Evolutionary conservation across 768 basidiomycete genomes (phyloP).

Genomic region (Candolleomyces efflorescens): DNA sequence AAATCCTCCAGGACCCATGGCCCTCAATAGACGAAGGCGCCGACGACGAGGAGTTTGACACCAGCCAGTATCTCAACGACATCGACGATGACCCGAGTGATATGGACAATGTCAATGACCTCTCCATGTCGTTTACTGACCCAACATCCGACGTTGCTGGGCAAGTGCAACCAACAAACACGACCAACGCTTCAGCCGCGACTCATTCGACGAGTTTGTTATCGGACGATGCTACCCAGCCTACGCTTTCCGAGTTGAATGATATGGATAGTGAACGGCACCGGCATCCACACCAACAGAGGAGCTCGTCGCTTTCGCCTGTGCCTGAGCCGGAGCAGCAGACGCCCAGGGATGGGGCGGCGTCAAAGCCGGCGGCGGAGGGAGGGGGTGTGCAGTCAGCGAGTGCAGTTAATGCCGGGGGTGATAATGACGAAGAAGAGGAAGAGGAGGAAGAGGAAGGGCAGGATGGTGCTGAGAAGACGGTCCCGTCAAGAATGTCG

Average conservation of each 20-base stretch:
- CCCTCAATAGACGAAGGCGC: slow-evolving; percentile 7
- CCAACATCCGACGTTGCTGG: background rate
- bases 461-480: slow-evolving; percentile 8
- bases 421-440: slow-evolving; percentile 32
- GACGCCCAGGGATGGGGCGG: slow-evolving; percentile 8
- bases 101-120: background rate
- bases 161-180: background rate
- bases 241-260: background rate
- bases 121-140: background rate
- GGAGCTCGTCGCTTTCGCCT: slow-evolving; percentile 56
- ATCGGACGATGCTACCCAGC: no score
- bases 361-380: slow-evolving; percentile 22
- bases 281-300: slow-evolving; percentile 34
- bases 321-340: slow-evolving; percentile 39
- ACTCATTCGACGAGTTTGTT: no score
- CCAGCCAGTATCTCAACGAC: slow-evolving; percentile 7
- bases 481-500: slow-evolving; percentile 44
- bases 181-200: no score
- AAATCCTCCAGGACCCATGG: slow-evolving; percentile 10
- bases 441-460: no score
- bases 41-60: slow-evolving; percentile 9
- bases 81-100: background rate
- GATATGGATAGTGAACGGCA: background rate
- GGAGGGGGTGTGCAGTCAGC: slow-evolving; percentile 30
- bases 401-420: slow-evolving; percentile 33